Evolutionary conservation across 2,329 filamentous ascomycete species (phyloP), one percentile per base, ranked within the genome.

Genomic region (Colletotrichum aenigma): DNA sequence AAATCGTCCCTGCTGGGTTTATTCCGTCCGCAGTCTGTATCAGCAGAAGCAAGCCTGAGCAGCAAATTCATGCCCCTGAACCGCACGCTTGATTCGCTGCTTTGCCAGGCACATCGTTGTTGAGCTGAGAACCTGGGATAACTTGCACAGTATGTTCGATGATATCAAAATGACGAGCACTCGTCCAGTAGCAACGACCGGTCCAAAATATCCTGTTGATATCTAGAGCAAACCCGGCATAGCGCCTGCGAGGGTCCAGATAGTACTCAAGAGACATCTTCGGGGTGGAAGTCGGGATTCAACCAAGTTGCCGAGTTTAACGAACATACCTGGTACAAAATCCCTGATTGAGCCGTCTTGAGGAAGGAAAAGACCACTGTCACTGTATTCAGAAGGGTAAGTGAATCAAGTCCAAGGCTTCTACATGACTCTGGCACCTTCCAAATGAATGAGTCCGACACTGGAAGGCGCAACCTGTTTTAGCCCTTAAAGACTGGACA

Each of bases 281-380:
- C 36, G 16, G 8, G 36, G 16, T 43, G 16, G 8, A 43, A 18
- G 36, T 2, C 0, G 36, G 0, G 15, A 43, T 18, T 43, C 36
- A 43, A 43, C 36, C 36, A 43, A 43, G 36, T 38, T 38, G 36
- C 36, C 36, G 36, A 38, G 7, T 38, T 38, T 36, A 1, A 36
- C 34, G 34, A 36, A 0, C 0, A 36, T 16, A 16, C 0, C 34
- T 1, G 7, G 15, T 38, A 8, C 4, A 16, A 38, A 9, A 38
- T 38, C 9, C 7, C 16, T 38, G 15, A 38, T 38, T 9, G 7
- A 38, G 16, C 16, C 15, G 4, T 38, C 36, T 9, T 38, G 7
- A 18, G 36, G 36, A 38, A 38, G 15, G 7, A 5, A 8, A 8
- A 38, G 7, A 9, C 36, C 36, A 18, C 36, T 38, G 7, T 18